These are phyloP conservation scores for Xylaria sp. DNA, from an alignment of 2,329 filamentous ascomycete genomes.

Conservation along the genomic window DNA sequence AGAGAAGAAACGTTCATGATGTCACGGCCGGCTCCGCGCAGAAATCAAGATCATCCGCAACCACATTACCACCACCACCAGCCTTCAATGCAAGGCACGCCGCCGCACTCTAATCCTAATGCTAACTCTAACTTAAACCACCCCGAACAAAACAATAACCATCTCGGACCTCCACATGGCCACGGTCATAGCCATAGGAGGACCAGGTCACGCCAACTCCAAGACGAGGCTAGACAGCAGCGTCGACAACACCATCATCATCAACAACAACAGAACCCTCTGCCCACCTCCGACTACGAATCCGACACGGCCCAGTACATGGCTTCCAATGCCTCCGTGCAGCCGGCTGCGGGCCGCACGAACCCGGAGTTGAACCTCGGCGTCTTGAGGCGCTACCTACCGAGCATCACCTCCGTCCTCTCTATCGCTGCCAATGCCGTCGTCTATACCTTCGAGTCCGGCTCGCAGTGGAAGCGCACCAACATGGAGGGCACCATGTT, in stretches of 20 bases:
- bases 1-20: constrained; percentile 40
- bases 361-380: constrained; percentile 89
- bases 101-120: neutral
- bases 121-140: constrained; percentile 5
- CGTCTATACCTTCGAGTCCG: constrained; percentile 76
- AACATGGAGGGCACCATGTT: constrained; percentile 90
- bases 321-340: constrained; percentile 53
- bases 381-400: constrained; percentile 84
- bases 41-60: constrained; percentile 45
- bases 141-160: constrained; percentile 21
- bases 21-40: constrained; percentile 53
- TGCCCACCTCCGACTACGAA: constrained; percentile 69
- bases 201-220: constrained; percentile 46
- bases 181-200: constrained; percentile 52
- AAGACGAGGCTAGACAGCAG: constrained; percentile 40
- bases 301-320: constrained; percentile 68
- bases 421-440: constrained; percentile 87
- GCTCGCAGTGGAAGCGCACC: constrained; percentile 83
- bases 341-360: constrained; percentile 68
- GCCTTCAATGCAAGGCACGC: constrained; percentile 33
- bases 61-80: constrained; percentile 16
- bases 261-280: constrained; percentile 47
- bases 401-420: constrained; percentile 76
- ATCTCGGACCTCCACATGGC: constrained; percentile 17
- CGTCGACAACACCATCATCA: constrained; percentile 11